Percentiles rank a stretch among this genome's conserved stretches.
Evolutionary conservation across 2,329 filamentous ascomycete genomes (phyloP).

Genomic region (Pseudogymnoascus destructans): DNA sequence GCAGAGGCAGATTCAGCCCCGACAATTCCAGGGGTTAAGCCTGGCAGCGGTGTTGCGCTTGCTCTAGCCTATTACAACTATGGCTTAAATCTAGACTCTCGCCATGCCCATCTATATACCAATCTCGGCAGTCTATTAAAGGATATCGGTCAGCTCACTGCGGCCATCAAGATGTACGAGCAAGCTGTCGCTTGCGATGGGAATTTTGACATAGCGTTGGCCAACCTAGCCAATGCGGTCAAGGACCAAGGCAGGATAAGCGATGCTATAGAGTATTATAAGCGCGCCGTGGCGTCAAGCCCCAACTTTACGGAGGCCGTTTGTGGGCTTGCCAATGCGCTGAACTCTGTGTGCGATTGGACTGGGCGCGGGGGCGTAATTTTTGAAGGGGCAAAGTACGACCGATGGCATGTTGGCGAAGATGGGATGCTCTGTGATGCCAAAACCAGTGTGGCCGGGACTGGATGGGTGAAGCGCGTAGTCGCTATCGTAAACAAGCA

Average conservation of each 20-base stretch:
- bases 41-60: constrained; percentile 76
- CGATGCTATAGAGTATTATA: constrained; percentile 88
- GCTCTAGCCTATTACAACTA: constrained; percentile 94
- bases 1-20: constrained; percentile 27
- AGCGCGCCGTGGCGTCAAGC: constrained; percentile 77
- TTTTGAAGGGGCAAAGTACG: constrained; percentile 57
- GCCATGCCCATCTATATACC: constrained; percentile 91
- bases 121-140: constrained; percentile 92
- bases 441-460: constrained; percentile 43
- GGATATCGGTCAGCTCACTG: constrained; percentile 83
- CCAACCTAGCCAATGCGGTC: constrained; percentile 92
- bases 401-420: constrained; percentile 88
- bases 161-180: constrained; percentile 95
- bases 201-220: constrained; percentile 93
- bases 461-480: constrained; percentile 79
- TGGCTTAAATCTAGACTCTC: constrained; percentile 70
- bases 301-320: constrained; percentile 95
- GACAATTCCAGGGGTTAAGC: constrained; percentile 62
- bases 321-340: constrained; percentile 82
- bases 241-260: constrained; percentile 89
- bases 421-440: constrained; percentile 71
- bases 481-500: constrained; percentile 85
- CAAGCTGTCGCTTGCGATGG: constrained; percentile 82
- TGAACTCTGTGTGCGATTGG: constrained; percentile 97
- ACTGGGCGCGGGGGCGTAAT: constrained; percentile 74